These are phyloP conservation scores for Closterium sp. DNA, from an alignment of 139 green algal genomes.

Conservation along the genomic window DNA sequence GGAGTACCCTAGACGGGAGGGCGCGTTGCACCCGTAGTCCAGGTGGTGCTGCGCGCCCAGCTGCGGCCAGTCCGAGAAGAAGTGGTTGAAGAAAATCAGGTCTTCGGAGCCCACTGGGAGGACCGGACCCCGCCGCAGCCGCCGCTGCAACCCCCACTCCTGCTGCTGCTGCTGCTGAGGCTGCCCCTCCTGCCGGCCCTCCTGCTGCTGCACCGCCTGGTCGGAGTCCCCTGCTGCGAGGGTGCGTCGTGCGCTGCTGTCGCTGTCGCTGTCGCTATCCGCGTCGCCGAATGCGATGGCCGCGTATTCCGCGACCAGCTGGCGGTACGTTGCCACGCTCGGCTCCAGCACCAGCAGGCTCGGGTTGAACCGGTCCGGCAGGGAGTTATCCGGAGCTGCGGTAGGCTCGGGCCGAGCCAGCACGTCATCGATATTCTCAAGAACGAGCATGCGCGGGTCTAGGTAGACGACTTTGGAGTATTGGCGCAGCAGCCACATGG, in stretches of 20 bases:
- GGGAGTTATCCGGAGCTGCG: conserved; percentile 33
- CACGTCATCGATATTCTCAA: conserved; percentile 45
- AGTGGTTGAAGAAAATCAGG: conserved; percentile 30
- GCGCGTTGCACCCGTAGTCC: conserved; percentile 26
- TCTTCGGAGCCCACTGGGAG: conserved; percentile 2
- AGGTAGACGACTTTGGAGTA: conserved; percentile 41
- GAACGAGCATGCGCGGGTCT: conserved; percentile 22
- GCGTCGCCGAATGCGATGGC: not conserved
- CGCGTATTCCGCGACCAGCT: not conserved
- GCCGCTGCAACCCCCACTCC: not conserved
- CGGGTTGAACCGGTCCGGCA: conserved; percentile 34
- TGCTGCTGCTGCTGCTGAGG: not conserved
- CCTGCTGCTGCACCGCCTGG: no score
- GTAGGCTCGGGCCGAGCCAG: conserved; percentile 27
- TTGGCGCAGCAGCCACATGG: conserved; percentile 26
- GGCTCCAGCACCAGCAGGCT: conserved; percentile 39
- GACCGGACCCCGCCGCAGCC: not conserved
- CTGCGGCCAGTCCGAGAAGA: conserved; percentile 28
- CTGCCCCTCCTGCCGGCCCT: no score
- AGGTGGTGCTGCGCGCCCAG: conserved; percentile 9
- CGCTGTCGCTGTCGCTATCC: not conserved
- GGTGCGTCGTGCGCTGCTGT: no score
- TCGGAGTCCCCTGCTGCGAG: no score
- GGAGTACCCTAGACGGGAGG: conserved; percentile 25
- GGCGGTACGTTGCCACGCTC: not conserved